Conservation (phyloP, 441 rosid species). For the Populus hybrid region DNA sequence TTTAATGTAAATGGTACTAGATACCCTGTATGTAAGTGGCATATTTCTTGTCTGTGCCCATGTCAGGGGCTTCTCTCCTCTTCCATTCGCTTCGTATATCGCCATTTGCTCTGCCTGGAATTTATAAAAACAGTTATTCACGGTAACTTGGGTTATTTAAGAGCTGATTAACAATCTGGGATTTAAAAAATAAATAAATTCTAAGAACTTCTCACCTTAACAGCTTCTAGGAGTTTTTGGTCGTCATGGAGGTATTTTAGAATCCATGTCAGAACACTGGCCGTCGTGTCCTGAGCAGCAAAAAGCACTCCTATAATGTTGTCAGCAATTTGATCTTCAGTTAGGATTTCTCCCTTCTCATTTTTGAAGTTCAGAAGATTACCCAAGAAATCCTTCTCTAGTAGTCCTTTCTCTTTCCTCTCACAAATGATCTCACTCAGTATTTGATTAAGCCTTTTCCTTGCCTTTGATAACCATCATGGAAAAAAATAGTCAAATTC, state of each 20-base stretch:
- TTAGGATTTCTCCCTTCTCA: constrained; percentile 39
- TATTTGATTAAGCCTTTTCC: constrained; percentile 54
- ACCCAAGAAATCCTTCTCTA: constrained; percentile 55
- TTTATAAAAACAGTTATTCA: background rate
- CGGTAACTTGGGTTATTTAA: background rate
- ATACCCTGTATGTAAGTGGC: constrained; percentile 75
- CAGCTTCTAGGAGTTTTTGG: constrained; percentile 59
- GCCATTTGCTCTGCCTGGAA: constrained; percentile 76
- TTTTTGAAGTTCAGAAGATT: constrained; percentile 51
- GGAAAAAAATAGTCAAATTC: background rate
- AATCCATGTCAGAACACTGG: constrained; percentile 84
- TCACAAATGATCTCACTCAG: constrained; percentile 58
- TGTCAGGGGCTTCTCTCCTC: constrained; percentile 51
- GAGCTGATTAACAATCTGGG: background rate
- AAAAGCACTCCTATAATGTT: constrained; percentile 95
- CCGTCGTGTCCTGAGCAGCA: constrained; percentile 97
- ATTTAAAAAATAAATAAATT: too few species aligned
- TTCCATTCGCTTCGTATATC: constrained; percentile 41
- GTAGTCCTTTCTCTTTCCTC: constrained; percentile 57
- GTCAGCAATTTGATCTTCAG: constrained; percentile 61
- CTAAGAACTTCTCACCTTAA: constrained; percentile 47
- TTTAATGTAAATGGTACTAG: background rate
- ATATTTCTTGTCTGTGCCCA: constrained; percentile 84
- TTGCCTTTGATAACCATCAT: constrained; percentile 47
- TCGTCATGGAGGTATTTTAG: constrained; percentile 75